Percentiles rank a stretch among this genome's conserved stretches.
phyloP scores from a whole-genome alignment of 2,329 filamentous ascomycete species.

The Plectosphaerella cucumerina region DNA sequence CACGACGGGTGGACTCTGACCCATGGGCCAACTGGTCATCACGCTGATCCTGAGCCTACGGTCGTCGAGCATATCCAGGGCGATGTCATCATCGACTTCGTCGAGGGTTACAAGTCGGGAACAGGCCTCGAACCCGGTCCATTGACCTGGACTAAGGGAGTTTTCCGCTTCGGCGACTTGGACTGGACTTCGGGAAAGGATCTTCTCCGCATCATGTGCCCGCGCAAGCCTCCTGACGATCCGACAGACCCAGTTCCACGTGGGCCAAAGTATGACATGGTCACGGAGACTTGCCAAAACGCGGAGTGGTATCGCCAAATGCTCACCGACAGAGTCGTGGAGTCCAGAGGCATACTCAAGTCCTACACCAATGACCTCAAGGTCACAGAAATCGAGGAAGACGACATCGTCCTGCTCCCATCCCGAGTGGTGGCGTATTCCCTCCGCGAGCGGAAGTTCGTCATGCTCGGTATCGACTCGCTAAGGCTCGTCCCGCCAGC shows the following conservation, averaged over 20 bases:
- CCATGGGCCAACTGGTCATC: background rate
- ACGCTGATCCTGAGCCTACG: background rate
- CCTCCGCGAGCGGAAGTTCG: slow-evolving; percentile 19
- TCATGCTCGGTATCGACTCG: slow-evolving; percentile 7
- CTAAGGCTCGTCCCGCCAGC: background rate
- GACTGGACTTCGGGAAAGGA: background rate
- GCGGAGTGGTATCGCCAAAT: background rate
- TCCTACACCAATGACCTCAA: background rate
- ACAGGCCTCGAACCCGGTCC: slow-evolving; percentile 9
- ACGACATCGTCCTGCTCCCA: slow-evolving; percentile 10
- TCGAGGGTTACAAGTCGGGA: slow-evolving; percentile 10
- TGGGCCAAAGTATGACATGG: background rate
- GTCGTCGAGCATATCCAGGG: slow-evolving; percentile 16
- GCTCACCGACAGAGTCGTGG: background rate
- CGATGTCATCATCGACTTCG: slow-evolving; percentile 19
- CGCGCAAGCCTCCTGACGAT: background rate
- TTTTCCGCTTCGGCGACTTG: background rate
- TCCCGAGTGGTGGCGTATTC: slow-evolving; percentile 16
- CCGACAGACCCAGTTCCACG: background rate
- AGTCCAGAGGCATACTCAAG: background rate
- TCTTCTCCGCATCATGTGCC: background rate
- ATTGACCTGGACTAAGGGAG: background rate
- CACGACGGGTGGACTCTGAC: slow-evolving; percentile 10
- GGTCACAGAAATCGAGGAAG: slow-evolving; percentile 4
- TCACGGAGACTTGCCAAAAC: background rate